Evolutionary conservation across 1,139 yeast species (phyloP).

Genomic region (Candida smagusa): DNA sequence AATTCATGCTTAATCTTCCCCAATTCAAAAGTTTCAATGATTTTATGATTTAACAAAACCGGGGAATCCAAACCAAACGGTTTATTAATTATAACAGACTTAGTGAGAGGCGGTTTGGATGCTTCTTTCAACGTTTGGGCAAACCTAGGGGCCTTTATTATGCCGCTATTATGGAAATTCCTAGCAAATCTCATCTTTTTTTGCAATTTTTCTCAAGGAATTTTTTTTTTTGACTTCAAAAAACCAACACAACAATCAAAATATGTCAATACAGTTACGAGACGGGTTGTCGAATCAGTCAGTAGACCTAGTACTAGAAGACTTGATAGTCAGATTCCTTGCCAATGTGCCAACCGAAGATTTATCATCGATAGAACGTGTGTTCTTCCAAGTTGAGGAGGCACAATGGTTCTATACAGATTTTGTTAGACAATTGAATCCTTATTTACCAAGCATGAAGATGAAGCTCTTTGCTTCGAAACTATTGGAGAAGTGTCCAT

Average conservation of each 20-base stretch:
- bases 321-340: constrained; percentile 82
- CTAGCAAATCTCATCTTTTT: constrained; percentile 3
- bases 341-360: constrained; percentile 93
- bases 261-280: constrained; percentile 54
- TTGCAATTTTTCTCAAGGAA: background rate
- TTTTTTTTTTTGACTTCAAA: background rate
- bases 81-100: constrained; percentile 22
- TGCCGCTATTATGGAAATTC: constrained; percentile 4
- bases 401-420: constrained; percentile 98
- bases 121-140: constrained; percentile 16
- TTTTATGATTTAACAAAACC: constrained; percentile 24
- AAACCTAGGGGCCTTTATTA: constrained; percentile 11
- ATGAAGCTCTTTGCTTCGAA: constrained; percentile 76
- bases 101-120: constrained; percentile 17
- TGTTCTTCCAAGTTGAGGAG: constrained; percentile 93
- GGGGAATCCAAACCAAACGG: constrained; percentile 43
- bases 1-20: constrained; percentile 22
- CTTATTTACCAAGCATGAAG: constrained; percentile 72
- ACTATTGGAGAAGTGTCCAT: constrained; percentile 75
- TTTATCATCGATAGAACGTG: constrained; percentile 77
- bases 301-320: constrained; percentile 78
- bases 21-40: constrained; percentile 18
- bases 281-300: constrained; percentile 58
- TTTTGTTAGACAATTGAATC: constrained; percentile 71
- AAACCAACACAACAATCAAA: constrained; percentile 4